Percentiles rank a stretch among this genome's conserved stretches.
Evolutionary conservation across 2,329 filamentous ascomycete species (phyloP).

Genomic region (Hymenoscyphus linearis): DNA sequence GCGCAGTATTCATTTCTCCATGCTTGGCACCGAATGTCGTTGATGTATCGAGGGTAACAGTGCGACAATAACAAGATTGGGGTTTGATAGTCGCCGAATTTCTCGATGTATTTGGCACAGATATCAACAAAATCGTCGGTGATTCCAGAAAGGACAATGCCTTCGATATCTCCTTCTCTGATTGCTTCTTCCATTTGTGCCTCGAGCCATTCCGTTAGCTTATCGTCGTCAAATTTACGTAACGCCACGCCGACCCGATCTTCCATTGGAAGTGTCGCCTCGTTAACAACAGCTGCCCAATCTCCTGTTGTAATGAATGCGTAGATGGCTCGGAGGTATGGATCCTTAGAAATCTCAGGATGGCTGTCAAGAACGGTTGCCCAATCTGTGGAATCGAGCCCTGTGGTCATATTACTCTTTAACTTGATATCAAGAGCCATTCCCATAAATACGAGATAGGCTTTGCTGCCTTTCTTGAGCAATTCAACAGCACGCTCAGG

Average conservation of each 20-base stretch:
- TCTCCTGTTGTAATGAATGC: slow-evolving; percentile 71
- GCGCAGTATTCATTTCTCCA: slow-evolving; percentile 70
- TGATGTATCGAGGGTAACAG: slow-evolving; percentile 69
- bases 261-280: slow-evolving; percentile 65
- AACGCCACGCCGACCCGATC: slow-evolving; percentile 73
- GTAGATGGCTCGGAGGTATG: slow-evolving; percentile 75
- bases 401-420: slow-evolving; percentile 40
- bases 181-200: slow-evolving; percentile 58
- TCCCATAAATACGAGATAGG: slow-evolving; percentile 63
- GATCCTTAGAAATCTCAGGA: slow-evolving; percentile 55
- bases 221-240: slow-evolving; percentile 56
- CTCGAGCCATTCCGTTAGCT: slow-evolving; percentile 62
- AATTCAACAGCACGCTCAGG: slow-evolving; percentile 64
- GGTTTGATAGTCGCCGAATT: slow-evolving; percentile 74
- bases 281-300: slow-evolving; percentile 69
- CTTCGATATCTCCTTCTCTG: slow-evolving; percentile 66
- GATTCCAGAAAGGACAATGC: slow-evolving; percentile 72
- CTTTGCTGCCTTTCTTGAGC: slow-evolving; percentile 58
- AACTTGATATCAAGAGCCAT: slow-evolving; percentile 60
- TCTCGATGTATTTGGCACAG: slow-evolving; percentile 68
- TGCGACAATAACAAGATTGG: slow-evolving; percentile 70
- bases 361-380: slow-evolving; percentile 25
- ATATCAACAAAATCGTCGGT: slow-evolving; percentile 68
- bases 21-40: slow-evolving; percentile 67
- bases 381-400: slow-evolving; percentile 27